These are phyloP conservation scores for Arachis stenosperma DNA, from an alignment of 306 rosid species.

Conservation along the genomic window DNA sequence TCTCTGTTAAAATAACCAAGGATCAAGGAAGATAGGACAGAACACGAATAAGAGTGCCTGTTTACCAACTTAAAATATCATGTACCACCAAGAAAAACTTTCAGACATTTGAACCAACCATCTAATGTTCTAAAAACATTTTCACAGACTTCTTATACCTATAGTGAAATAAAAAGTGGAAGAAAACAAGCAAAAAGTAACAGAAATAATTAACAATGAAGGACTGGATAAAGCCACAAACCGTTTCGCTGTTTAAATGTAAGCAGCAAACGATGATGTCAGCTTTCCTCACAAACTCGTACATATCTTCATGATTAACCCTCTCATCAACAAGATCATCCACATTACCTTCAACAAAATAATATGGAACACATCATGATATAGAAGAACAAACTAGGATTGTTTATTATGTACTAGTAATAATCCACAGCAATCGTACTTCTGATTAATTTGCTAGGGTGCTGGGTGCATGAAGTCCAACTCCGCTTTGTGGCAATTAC, in stretches of 20 bases:
- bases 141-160: slow-evolving; percentile 14
- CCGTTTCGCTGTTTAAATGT: slow-evolving; percentile 71
- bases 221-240: slow-evolving; percentile 20
- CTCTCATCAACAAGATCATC: slow-evolving; percentile 69
- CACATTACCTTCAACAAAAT: slow-evolving; percentile 48
- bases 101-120: slow-evolving; percentile 6
- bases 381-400: slow-evolving; percentile 13
- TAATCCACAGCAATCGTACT: slow-evolving; percentile 28
- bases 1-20: no score
- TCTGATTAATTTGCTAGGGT: slow-evolving; percentile 40
- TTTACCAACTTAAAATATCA: slow-evolving; percentile 1
- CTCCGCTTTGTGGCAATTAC: slow-evolving; percentile 87
- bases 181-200: slow-evolving; percentile 24
- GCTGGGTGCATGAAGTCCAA: slow-evolving; percentile 54
- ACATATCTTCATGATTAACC: slow-evolving; percentile 73
- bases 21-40: neutral
- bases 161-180: slow-evolving; percentile 9
- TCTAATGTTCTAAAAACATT: neutral
- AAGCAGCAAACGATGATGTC: slow-evolving; percentile 91
- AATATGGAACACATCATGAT: slow-evolving; percentile 25
- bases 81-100: neutral
- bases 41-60: neutral
- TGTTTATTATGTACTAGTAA: slow-evolving; percentile 27
- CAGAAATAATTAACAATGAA: slow-evolving; percentile 19
- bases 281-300: slow-evolving; percentile 72